Conservation (phyloP, 129 eudicot genomes). For the Gnaphalium uliginosum region DNA sequence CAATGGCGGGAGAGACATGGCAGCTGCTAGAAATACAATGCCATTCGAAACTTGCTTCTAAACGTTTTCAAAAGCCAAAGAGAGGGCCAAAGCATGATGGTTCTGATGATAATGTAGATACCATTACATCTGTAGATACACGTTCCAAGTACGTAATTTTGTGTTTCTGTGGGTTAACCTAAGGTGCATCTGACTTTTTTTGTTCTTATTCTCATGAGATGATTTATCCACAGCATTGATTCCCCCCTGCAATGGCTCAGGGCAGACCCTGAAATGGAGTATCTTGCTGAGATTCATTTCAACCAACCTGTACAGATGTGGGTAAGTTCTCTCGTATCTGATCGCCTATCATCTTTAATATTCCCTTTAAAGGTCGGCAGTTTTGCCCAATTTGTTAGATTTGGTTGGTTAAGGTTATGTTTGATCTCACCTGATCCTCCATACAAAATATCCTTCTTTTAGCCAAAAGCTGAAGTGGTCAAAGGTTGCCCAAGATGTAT, state of each 20-base stretch:
- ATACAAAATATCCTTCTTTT: neutral
- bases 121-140: slow-evolving; percentile 53
- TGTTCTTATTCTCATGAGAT: slow-evolving; percentile 11
- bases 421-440: neutral
- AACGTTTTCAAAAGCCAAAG: slow-evolving; percentile 83
- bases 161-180: slow-evolving; percentile 7
- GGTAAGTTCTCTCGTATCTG: slow-evolving; percentile 56
- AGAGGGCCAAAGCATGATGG: slow-evolving; percentile 83
- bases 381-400: slow-evolving; percentile 8
- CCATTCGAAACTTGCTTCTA: slow-evolving; percentile 92
- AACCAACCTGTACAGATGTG: slow-evolving; percentile 97
- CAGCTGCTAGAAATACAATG: slow-evolving; percentile 93
- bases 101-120: slow-evolving; percentile 89
- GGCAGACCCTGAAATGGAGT: slow-evolving; percentile 98
- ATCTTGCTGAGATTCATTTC: slow-evolving; percentile 91
- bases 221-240: slow-evolving; percentile 59
- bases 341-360: neutral
- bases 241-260: slow-evolving; percentile 94
- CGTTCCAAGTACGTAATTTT: slow-evolving; percentile 66
- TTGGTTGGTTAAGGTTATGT: neutral
- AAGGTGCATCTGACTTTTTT: neutral
- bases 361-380: neutral
- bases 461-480: neutral
- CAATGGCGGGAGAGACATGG: slow-evolving; percentile 98
- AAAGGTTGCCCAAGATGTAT: neutral